Evolutionary conservation across 2,329 filamentous ascomycete species (phyloP), one percentile per base, ranked within the genome.

Genomic region (Botrytis paeoniae): DNA sequence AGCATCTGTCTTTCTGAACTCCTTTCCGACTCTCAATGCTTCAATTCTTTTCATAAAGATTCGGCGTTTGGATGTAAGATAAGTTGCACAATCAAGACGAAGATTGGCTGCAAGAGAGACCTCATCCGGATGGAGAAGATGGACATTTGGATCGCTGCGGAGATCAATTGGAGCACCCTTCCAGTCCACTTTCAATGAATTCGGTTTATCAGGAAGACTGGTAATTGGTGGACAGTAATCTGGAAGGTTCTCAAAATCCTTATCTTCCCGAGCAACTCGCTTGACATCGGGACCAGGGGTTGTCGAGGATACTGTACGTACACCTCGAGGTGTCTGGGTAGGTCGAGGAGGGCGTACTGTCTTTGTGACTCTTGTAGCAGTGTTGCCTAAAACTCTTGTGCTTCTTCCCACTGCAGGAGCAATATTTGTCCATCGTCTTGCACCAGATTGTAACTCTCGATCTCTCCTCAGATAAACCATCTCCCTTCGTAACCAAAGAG

Each of bases 1-100:
- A 8, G 94, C 94, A 81, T 97, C 93, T 1, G 95, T 98, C 87
- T 97, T 97, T 81, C 93, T 91, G 82, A 97, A 98, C 79, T 95
- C 92, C 82, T 97, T 96, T 80, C 88, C 88, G 51, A 89, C 89
- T 72, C 85, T 83, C 54, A 89, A 84, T 3, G 90, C 88, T 69
- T 92, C 88, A 48, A 95, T 87, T 59, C 93, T 89, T 68, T 90
- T 89, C 71, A 91, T 86, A 81, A 98, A 98, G 80, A 98, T 95
- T 74, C 94, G 91, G 73, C 95, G 91, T 86, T 98, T 98, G 85
- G 93, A 96, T 74, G 93, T 95, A 37, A 98, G 87, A 80, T 98
- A 98, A 20, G 92, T 95, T 29, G 93, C 93, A 81, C 93, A 95
- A 76, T 93, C 93, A 48, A 98, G 88, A 72, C 94, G 90, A 43